Conservation (phyloP, 2,329 filamentous ascomycete species). For the Chrysosporium queenslandicum region DNA sequence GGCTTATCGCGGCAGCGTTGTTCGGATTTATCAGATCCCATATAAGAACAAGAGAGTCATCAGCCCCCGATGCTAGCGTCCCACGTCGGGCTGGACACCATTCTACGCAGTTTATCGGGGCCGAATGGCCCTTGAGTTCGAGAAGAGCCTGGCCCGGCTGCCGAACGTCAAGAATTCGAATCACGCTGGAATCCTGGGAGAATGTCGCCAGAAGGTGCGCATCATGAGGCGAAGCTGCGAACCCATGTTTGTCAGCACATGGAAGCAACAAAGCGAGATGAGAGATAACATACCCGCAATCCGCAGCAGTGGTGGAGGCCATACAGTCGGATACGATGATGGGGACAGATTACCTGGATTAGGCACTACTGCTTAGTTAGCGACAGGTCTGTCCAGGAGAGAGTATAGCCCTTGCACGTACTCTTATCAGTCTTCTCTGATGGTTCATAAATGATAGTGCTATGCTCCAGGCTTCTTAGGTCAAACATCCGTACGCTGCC, state of each 20-base stretch:
- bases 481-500: constrained; percentile 99
- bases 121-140: constrained; percentile 80
- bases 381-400: background rate
- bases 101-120: constrained; percentile 82
- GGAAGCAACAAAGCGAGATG: background rate
- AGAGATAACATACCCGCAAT: constrained; percentile 33
- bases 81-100: constrained; percentile 86
- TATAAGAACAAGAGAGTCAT: constrained; percentile 81
- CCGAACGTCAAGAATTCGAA: constrained; percentile 89
- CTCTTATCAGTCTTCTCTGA: constrained; percentile 68
- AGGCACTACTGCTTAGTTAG: constrained; percentile 29
- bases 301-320: constrained; percentile 49
- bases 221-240: constrained; percentile 76
- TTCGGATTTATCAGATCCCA: constrained; percentile 79
- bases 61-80: constrained; percentile 79
- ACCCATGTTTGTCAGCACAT: constrained; percentile 16
- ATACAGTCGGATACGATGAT: constrained; percentile 37
- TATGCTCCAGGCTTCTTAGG: constrained; percentile 88
- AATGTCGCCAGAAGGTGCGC: constrained; percentile 95
- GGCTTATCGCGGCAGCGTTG: constrained; percentile 39
- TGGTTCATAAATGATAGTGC: constrained; percentile 97
- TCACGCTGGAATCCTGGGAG: constrained; percentile 80
- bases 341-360: constrained; percentile 54
- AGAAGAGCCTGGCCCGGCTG: constrained; percentile 92
- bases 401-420: constrained; percentile 29